phyloP scores from a whole-genome alignment of 2,329 filamentous ascomycete species.

The Huntiella omanensis region DNA sequence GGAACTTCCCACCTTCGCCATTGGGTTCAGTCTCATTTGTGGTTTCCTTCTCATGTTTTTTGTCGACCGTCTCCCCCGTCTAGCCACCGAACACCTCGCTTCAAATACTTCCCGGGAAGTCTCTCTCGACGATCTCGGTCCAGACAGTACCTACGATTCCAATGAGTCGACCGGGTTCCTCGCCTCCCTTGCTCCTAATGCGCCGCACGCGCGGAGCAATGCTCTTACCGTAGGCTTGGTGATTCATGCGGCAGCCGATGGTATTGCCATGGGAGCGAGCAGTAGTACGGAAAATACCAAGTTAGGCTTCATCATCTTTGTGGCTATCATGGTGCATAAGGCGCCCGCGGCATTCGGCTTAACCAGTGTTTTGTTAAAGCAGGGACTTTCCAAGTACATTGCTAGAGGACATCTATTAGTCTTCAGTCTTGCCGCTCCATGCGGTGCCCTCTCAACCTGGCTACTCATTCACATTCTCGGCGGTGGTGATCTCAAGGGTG shows the following conservation, averaged over 20 bases:
- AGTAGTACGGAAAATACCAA: constrained; percentile 54
- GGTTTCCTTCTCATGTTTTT: constrained; percentile 97
- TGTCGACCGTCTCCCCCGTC: constrained; percentile 67
- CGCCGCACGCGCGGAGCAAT: constrained; percentile 41
- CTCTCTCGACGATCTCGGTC: constrained; percentile 62
- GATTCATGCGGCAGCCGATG: constrained; percentile 87
- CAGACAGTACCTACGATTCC: constrained; percentile 24
- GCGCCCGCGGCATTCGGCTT: constrained; percentile 88
- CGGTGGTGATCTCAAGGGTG: constrained; percentile 40
- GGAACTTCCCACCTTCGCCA: constrained; percentile 49
- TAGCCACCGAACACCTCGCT: constrained; percentile 44
- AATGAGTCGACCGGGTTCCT: constrained; percentile 40
- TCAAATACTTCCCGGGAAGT: constrained; percentile 63
- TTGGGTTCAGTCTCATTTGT: constrained; percentile 69
- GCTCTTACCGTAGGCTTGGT: constrained; percentile 89
- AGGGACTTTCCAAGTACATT: constrained; percentile 72
- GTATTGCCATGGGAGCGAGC: constrained; percentile 87
- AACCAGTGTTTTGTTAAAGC: constrained; percentile 75
- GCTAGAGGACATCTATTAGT: constrained; percentile 71
- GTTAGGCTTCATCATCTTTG: constrained; percentile 77
- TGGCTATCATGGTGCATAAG: constrained; percentile 96
- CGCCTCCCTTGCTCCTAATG: constrained; percentile 36
- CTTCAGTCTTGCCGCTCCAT: constrained; percentile 79
- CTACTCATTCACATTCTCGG: constrained; percentile 56
- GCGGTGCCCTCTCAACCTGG: constrained; percentile 72